Evolutionary conservation across 1,284 basidiomycete genomes (phyloP), one percentile per base, ranked within the genome.

Genomic region (Pseudozyma thailandica): DNA sequence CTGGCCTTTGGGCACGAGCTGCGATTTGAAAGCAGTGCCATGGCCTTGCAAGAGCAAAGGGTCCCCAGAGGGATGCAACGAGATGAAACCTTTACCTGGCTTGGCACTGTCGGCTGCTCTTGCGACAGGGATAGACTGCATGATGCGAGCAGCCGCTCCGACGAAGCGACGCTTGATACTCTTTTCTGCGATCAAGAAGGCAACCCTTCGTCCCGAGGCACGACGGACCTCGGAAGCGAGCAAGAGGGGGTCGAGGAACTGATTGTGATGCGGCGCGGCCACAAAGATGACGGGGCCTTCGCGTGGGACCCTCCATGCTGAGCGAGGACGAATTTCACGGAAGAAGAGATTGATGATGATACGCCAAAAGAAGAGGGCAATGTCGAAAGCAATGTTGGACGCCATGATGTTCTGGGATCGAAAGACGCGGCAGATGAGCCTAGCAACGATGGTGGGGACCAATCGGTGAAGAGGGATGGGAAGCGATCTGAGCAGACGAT

Each of bases 271-370:
- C 18, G 96, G 96, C 13, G 93, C 96, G 46, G 88, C 93, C 50
- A 96, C 95, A 84, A 99, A 97, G 79, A 99, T 94, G 72, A 98
- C 89, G 7, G 96, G 92, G 0, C 94, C 96, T 69, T 92, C 88
- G 20, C 42, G 41, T 31, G 96, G 96, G 51, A 99, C 93, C 80
- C 97, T 92, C 87, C 92, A 97, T 38, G 94, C 91, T 49, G 96
- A 93, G 83, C 96, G 87, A 2, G 94, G 93, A 8, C 94, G 88
- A 77, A 98, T 91, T 85, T 98, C 95, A 65, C 96, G 87, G 86
- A 99, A 98, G 87, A 98, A 98, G 77, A 98, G 90, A 84, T 92
- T 93, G 77, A 92, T 92, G 65, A 98, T 88, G 21, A 89, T 86
- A 59, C 90, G 86, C 92, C 92, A 81, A 30, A 83, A 78, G 44